Base-by-base conservation (phyloP, 2,329 filamentous ascomycete species). In the Ambrosiella cleistominuta region DNA sequence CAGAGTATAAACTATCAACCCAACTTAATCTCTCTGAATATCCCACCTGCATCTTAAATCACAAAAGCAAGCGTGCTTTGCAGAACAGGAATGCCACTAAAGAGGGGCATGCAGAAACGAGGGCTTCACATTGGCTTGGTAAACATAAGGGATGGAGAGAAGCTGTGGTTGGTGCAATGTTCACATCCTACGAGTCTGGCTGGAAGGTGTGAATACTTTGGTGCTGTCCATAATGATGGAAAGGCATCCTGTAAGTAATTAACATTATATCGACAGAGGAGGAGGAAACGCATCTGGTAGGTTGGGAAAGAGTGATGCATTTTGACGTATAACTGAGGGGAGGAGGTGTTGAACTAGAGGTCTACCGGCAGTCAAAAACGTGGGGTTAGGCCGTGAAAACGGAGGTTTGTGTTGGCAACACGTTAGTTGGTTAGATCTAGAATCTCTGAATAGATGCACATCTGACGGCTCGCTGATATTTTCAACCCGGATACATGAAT, bases 101-200 rank as follows among this genome's bases (percentile, higher is more conserved):
- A 35, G 47, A 51, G 47, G 47, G 19, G 9, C 11, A 51, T 51
- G 47, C 47, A 51, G 47, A 51, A 51, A 51, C 47, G 47, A 51
- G 47, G 5, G 5, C 9, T 1, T 19, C 47, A 35, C 12, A 51
- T 51, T 51, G 47, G 15, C 47, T 51, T 9, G 47, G 8, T 51
- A 51, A 27, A 36, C 44, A n/a, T 11, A 42, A n/a, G 39, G 39
- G 39, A 42, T 9, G 6, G 39, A 42, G 39, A 42, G 39, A 42
- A n/a, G n/a, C 39, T 42, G 6, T 11, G 39, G 39, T 9, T 27
- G 27, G 4, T 27, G 27, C 27, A 27, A 5, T 27, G 27, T 27
- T 27, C 27, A 27, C 27, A 27, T 27, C 27, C 27, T 27, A 27
- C 27, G 27, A 27, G 27, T 27, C 27, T 3, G 4, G 3, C 27